Conservation (phyloP, 2,329 filamentous ascomycete species). For the Chaetomium olivaceum region DNA sequence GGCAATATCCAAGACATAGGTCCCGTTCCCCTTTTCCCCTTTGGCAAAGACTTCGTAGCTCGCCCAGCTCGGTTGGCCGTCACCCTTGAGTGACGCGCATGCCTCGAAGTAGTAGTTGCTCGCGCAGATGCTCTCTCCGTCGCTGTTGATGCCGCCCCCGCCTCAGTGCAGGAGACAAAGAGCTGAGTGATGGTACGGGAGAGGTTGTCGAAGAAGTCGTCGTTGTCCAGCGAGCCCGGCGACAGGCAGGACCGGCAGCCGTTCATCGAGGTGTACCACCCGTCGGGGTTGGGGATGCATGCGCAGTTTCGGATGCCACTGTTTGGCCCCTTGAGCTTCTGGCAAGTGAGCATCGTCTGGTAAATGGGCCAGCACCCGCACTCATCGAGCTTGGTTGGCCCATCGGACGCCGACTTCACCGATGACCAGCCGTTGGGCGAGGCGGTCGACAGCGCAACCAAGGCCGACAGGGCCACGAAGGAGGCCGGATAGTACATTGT, state of each 20-base stretch:
- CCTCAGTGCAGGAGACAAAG: constrained; percentile 22
- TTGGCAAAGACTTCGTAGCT: constrained; percentile 10
- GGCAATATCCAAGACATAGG: constrained; percentile 17
- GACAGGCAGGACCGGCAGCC: constrained; percentile 19
- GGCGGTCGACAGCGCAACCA: background rate
- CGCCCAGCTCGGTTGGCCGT: constrained; percentile 21
- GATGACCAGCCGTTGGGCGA: constrained; percentile 11
- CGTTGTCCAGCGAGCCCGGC: constrained; percentile 7
- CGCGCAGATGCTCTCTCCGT: constrained; percentile 24
- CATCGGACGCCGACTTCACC: constrained; percentile 9
- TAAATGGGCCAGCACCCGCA: constrained; percentile 26
- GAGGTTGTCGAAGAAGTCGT: constrained; percentile 25
- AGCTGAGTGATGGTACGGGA: constrained; percentile 21
- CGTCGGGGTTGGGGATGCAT: constrained; percentile 24
- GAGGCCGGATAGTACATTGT: background rate
- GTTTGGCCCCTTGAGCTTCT: constrained; percentile 5
- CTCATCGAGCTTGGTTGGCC: constrained; percentile 21
- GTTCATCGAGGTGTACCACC: constrained; percentile 22
- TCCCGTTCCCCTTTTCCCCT: constrained; percentile 8
- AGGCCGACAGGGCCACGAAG: constrained; percentile 1
- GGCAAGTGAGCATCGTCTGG: constrained; percentile 21
- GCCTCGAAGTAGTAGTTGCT: constrained; percentile 15
- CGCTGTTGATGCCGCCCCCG: constrained; percentile 13
- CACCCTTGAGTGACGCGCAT: constrained; percentile 14
- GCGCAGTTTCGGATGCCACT: constrained; percentile 10